Percentiles rank a stretch among this genome's conserved stretches.
Conservation (phyloP, 2,329 filamentous ascomycete genomes). For the Phaeosphaeria sp. region DNA sequence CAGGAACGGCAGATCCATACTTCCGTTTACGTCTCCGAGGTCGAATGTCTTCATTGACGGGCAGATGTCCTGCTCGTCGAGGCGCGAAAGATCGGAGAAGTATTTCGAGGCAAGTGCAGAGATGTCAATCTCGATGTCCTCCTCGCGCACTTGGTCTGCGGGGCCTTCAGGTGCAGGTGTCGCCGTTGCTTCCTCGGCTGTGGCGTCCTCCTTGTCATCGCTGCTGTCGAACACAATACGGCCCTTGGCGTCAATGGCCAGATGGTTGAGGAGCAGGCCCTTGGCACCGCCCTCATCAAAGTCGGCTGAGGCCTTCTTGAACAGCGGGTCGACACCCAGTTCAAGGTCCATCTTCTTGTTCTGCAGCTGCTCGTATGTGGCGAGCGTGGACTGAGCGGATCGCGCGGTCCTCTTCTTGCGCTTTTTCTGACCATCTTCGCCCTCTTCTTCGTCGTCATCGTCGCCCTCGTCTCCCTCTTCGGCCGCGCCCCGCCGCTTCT, state of each 20-base stretch:
- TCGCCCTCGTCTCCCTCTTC: slow-evolving; percentile 50
- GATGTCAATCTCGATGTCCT: slow-evolving; percentile 80
- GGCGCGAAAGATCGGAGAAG: slow-evolving; percentile 77
- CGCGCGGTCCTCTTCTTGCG: slow-evolving; percentile 79
- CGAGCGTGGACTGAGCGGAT: slow-evolving; percentile 91
- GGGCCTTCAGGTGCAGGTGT: slow-evolving; percentile 53
- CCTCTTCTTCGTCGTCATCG: slow-evolving; percentile 72
- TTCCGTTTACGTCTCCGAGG: slow-evolving; percentile 82
- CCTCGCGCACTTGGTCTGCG: slow-evolving; percentile 49
- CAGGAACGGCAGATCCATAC: slow-evolving; percentile 89
- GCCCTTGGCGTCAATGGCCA: slow-evolving; percentile 92
- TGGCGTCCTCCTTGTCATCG: slow-evolving; percentile 73
- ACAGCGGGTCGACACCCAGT: slow-evolving; percentile 95
- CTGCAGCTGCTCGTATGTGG: slow-evolving; percentile 84
- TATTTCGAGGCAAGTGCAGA: slow-evolving; percentile 76
- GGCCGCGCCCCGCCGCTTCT: slow-evolving; percentile 52
- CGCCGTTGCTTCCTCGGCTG: slow-evolving; percentile 53
- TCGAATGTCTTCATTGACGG: slow-evolving; percentile 95
- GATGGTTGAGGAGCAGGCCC: slow-evolving; percentile 89
- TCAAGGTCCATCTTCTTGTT: slow-evolving; percentile 98
- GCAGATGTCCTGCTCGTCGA: slow-evolving; percentile 91
- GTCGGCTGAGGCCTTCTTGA: slow-evolving; percentile 98
- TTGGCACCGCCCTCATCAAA: slow-evolving; percentile 98
- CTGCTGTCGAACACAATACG: slow-evolving; percentile 98
- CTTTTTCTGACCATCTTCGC: slow-evolving; percentile 66